Base-by-base conservation (phyloP, 1,139 yeast species). In the Diutina sp. region DNA sequence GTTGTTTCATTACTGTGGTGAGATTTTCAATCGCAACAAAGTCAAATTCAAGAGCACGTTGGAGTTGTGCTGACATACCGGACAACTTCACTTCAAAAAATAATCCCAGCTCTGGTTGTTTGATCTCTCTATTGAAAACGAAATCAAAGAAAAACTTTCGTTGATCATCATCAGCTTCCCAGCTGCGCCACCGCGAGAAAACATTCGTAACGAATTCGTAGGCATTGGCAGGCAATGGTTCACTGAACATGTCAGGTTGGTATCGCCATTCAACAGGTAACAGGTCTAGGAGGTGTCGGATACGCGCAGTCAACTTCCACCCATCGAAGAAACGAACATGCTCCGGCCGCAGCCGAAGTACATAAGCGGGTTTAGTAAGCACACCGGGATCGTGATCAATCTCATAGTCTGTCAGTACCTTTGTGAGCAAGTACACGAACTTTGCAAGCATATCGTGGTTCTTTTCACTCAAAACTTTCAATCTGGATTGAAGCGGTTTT, bases 301-400 rank as follows among this genome's bases (percentile, higher is more conserved):
- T 71, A 47, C 96, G 76, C 6, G 90, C 82, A 54, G 89, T 72
- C 46, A 91, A 80, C 65, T 89, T 87, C 99, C 99, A 93, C 62
- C 95, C 83, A 63, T 90, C 90, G 60, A 84, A 82, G 48, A 85
- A 82, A 60, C 99, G 75, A 6, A 90, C 82, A 69, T 91, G 98
- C 18, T 83, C 79, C 48, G 77, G 76, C 1, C 85, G 79, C 1
- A 90, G 78, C 59, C 96, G 77, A 56, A 88, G 80, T 50, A 90
- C 81, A 62, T 86, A 85, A 0, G 97, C 87, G 0, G 97, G 97
- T 56, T 90, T 84, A 0, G 97, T 91, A 56, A 93, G 78, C 12
- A 90, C 97, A 7, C 89, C 84, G 0, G 98, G 95, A 64, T 93
- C 98, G 62, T 87, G 87, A 57, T 83, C 84, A 54, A 90, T 80